phyloP scores from a whole-genome alignment of 768 basidiomycete species.

The Tulasnella sp. region DNA sequence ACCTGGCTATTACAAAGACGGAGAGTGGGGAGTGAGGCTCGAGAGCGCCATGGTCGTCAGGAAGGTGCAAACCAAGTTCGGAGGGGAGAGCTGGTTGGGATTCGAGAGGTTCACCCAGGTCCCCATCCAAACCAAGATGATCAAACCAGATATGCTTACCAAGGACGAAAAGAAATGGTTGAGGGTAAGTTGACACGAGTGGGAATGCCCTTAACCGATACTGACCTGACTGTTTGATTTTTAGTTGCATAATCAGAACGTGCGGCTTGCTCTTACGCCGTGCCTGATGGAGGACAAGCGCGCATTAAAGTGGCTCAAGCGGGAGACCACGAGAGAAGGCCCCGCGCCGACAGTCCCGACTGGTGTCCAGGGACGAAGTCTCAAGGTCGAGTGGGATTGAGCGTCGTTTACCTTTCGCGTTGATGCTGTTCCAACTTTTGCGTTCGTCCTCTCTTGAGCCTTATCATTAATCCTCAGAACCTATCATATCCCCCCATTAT shows the following conservation, averaged over 20 bases:
- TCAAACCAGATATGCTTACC: slow-evolving; percentile 47
- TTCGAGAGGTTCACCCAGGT: slow-evolving; percentile 74
- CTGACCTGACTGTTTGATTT: background rate
- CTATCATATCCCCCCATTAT: background rate
- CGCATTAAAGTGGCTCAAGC: slow-evolving; percentile 19
- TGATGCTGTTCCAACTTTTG: too few species aligned
- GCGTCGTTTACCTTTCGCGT: background rate
- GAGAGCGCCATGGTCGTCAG: slow-evolving; percentile 78
- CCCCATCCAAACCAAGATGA: slow-evolving; percentile 24
- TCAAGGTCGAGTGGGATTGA: slow-evolving; percentile 22
- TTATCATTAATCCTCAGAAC: background rate
- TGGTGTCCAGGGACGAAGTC: slow-evolving; percentile 4
- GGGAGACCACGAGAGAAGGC: slow-evolving; percentile 16
- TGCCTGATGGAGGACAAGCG: slow-evolving; percentile 21
- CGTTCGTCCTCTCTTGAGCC: background rate
- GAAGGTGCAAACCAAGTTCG: slow-evolving; percentile 36
- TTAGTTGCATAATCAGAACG: slow-evolving; percentile 19
- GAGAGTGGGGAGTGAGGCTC: slow-evolving; percentile 83
- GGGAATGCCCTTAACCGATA: background rate
- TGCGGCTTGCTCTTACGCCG: slow-evolving; percentile 11
- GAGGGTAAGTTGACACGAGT: slow-evolving; percentile 28
- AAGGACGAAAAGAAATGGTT: slow-evolving; percentile 56
- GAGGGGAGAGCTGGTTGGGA: slow-evolving; percentile 54
- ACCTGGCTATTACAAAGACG: slow-evolving; percentile 81
- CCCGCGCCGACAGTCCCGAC: slow-evolving; percentile 2